These are phyloP conservation scores for Cymodocea nodosa DNA, from an alignment of 116 monocot species.

Conservation along the genomic window DNA sequence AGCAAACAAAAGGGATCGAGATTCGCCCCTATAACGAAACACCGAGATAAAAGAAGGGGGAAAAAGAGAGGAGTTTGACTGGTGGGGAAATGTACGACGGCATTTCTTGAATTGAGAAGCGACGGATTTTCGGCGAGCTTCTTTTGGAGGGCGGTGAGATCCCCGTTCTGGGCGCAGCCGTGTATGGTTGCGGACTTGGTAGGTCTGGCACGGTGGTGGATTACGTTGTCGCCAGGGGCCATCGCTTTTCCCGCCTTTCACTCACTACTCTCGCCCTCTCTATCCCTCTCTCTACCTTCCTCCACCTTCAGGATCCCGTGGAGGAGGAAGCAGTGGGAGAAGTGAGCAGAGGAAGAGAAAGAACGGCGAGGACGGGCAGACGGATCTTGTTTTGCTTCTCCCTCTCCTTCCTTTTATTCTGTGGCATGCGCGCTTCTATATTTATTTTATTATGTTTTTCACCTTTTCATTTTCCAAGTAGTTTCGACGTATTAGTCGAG, in stretches of 20 bases:
- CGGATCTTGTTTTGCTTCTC: too few relatives aligned
- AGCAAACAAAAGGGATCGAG: background rate
- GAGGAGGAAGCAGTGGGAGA: too few relatives aligned
- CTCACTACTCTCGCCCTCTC: background rate
- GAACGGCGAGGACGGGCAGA: too few relatives aligned
- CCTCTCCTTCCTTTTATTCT: too few relatives aligned
- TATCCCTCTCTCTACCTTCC: background rate
- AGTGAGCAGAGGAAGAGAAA: too few relatives aligned
- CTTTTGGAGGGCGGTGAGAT: conserved; percentile 55
- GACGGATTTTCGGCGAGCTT: conserved; percentile 55
- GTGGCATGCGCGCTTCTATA: too few relatives aligned
- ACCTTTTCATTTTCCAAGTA: too few relatives aligned
- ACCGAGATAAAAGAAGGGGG: background rate
- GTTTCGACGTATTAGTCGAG: too few relatives aligned
- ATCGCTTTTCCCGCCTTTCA: background rate
- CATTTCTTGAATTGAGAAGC: conserved; percentile 61
- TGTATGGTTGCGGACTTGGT: conserved; percentile 41
- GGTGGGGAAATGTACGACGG: conserved; percentile 25
- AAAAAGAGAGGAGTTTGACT: background rate
- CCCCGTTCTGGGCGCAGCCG: conserved; percentile 52
- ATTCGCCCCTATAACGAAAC: background rate
- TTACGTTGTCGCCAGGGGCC: background rate
- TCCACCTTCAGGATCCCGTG: too few relatives aligned
- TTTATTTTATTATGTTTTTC: too few relatives aligned
- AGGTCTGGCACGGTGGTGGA: conserved; percentile 14